A percentile compares a stretch with the other conserved stretches of the same genome.
These are phyloP conservation scores for Thelephora ganbajun DNA, from an alignment of 768 basidiomycete species.

Conservation along the genomic window DNA sequence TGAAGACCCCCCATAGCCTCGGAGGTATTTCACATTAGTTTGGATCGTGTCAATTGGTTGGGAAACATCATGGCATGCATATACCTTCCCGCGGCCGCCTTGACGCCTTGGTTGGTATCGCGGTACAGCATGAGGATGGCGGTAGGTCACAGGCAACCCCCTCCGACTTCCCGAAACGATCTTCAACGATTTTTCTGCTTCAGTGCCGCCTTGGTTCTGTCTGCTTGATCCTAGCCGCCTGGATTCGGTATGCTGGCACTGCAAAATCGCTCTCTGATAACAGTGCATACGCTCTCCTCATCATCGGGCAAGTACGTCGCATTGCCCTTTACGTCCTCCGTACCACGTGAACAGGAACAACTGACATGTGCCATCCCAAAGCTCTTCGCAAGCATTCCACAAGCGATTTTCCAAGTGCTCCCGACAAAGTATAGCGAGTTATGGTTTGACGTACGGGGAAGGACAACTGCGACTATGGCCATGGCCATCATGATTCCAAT, in stretches of 20 bases:
- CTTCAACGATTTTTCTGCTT: background rate
- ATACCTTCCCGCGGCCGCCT: slow-evolving; percentile 47
- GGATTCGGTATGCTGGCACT: slow-evolving; percentile 70
- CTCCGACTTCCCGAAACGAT: background rate
- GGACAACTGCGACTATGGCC: slow-evolving; percentile 68
- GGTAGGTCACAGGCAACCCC: slow-evolving; percentile 27
- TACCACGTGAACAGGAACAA: background rate
- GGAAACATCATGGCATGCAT: slow-evolving; percentile 51
- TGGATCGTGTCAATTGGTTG: slow-evolving; percentile 71
- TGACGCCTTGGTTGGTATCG: slow-evolving; percentile 42
- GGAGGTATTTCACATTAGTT: slow-evolving; percentile 48
- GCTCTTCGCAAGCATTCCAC: slow-evolving; percentile 50
- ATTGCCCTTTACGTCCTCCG: background rate
- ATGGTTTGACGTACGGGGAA: slow-evolving; percentile 67
- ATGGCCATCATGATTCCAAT: slow-evolving; percentile 55
- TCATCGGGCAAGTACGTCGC: slow-evolving; percentile 52
- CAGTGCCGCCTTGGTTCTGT: slow-evolving; percentile 51
- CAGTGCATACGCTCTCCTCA: slow-evolving; percentile 49
- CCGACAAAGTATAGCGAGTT: slow-evolving; percentile 72
- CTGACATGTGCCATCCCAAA: slow-evolving; percentile 13
- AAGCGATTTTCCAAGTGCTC: slow-evolving; percentile 64
- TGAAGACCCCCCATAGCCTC: slow-evolving; percentile 27
- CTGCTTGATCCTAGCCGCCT: slow-evolving; percentile 45
- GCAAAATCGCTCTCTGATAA: slow-evolving; percentile 31
- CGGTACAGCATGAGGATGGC: slow-evolving; percentile 48